These are phyloP conservation scores for Eucalyptus erythrocorys DNA, from an alignment of 345 rosid species.

Conservation along the genomic window DNA sequence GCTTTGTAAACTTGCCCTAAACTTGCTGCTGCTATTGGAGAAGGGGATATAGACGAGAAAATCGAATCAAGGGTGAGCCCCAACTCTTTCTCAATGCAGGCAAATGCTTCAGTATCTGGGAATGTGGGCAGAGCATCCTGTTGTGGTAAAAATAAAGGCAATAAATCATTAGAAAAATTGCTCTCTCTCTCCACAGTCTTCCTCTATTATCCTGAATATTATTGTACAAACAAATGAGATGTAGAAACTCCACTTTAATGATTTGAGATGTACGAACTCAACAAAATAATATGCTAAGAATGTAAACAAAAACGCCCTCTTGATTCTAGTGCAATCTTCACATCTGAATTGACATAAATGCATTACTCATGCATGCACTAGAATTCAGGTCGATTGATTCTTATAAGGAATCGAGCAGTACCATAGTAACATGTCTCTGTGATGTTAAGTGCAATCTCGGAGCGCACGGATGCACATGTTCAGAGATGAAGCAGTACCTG, in stretches of 20 bases:
- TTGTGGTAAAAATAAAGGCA: not conserved
- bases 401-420: not conserved
- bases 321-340: not conserved
- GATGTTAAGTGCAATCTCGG: not conserved
- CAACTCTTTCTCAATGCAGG: conserved; percentile 82
- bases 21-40: conserved; percentile 96
- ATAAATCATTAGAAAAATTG: not conserved
- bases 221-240: not conserved
- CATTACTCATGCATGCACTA: not conserved
- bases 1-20: conserved; percentile 98
- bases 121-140: conserved; percentile 97
- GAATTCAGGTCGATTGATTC: not conserved
- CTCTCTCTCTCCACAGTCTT: not conserved
- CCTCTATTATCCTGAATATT: not conserved
- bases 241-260: not conserved
- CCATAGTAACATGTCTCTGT: not conserved
- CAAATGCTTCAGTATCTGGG: conserved; percentile 87
- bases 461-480: not conserved
- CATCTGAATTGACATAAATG: not conserved
- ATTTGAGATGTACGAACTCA: not conserved
- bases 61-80: conserved; percentile 63
- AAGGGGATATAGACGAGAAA: conserved; percentile 57
- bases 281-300: not conserved
- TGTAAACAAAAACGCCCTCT: not conserved
- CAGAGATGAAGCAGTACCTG: conserved; percentile 35